A percentile compares a stretch with the other conserved stretches of the same genome.
Conservation (phyloP, 495 filamentous ascomycete species). For the Trichocladium antarcticum region DNA sequence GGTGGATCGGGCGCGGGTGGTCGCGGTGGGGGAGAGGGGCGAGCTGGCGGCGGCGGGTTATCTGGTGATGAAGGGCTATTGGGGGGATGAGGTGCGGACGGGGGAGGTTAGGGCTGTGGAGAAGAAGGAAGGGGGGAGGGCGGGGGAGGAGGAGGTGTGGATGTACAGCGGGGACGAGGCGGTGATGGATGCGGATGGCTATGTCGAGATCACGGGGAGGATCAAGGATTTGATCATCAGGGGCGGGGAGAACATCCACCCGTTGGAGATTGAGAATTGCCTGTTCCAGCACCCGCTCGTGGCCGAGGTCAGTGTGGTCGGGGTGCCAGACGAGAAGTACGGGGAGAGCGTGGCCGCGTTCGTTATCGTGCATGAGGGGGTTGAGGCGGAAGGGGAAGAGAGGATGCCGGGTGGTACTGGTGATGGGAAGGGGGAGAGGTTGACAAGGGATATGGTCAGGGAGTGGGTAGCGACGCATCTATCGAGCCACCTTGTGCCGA, state of each 20-base stretch:
- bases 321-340: slow-evolving; percentile 70
- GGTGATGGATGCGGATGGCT: slow-evolving; percentile 64
- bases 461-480: slow-evolving; percentile 62
- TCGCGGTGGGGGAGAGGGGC: slow-evolving; percentile 57
- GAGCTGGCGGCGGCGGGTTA: slow-evolving; percentile 83
- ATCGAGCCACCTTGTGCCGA: slow-evolving; percentile 72
- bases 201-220: slow-evolving; percentile 50
- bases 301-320: slow-evolving; percentile 68
- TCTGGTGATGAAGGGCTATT: slow-evolving; percentile 85
- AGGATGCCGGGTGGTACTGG: slow-evolving; percentile 2
- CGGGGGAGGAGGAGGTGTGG: slow-evolving; percentile 33
- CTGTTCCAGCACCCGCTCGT: slow-evolving; percentile 62
- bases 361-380: slow-evolving; percentile 45
- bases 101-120: slow-evolving; percentile 51
- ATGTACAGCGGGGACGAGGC: slow-evolving; percentile 81
- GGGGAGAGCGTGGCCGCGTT: slow-evolving; percentile 85
- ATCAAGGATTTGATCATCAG: slow-evolving; percentile 90
- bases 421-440: slow-evolving; percentile 11
- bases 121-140: slow-evolving; percentile 37
- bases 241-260: slow-evolving; percentile 93
- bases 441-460: slow-evolving; percentile 48
- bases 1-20: slow-evolving; percentile 39
- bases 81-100: slow-evolving; percentile 57
- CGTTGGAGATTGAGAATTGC: slow-evolving; percentile 85
- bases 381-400: slow-evolving; percentile 22